These are phyloP conservation scores for Candida maltosa DNA, from an alignment of 805 yeast species.

Conservation along the genomic window DNA sequence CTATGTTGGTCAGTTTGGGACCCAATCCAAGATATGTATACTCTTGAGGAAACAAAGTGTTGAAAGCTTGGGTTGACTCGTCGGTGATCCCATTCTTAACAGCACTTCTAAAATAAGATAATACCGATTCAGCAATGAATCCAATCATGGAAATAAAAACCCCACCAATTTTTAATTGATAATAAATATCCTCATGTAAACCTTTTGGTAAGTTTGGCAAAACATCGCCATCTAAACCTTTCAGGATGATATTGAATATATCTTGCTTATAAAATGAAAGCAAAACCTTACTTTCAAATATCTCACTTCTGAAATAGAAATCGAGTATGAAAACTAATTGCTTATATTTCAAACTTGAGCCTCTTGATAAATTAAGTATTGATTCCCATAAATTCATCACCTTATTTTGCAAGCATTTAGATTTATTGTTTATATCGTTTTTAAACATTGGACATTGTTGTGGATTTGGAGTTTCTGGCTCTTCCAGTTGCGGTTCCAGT, in stretches of 20 bases:
- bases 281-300: slow-evolving; percentile 19
- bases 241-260: slow-evolving; percentile 16
- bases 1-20: slow-evolving; percentile 10
- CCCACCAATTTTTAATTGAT: slow-evolving; percentile 20
- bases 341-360: slow-evolving; percentile 15
- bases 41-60: slow-evolving; percentile 23
- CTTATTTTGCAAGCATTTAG: slow-evolving; percentile 10
- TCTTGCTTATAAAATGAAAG: slow-evolving; percentile 22
- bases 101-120: slow-evolving; percentile 12
- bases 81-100: slow-evolving; percentile 7
- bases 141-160: slow-evolving; percentile 27
- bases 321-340: slow-evolving; percentile 28
- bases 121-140: slow-evolving; percentile 28
- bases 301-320: slow-evolving; percentile 17
- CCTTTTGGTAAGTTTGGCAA: slow-evolving; percentile 4
- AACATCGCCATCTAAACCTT: slow-evolving; percentile 12
- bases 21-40: slow-evolving; percentile 12
- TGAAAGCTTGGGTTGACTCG: slow-evolving; percentile 12
- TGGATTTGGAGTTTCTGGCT: too few relatives aligned
- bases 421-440: slow-evolving; percentile 1
- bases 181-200: slow-evolving; percentile 5
- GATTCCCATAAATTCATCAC: slow-evolving; percentile 27
- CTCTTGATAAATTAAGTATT: slow-evolving; percentile 15
- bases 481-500: not conserved
- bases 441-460: slow-evolving; percentile 3